Evolutionary conservation across 2,329 filamentous ascomycete genomes (phyloP), one percentile per base, ranked within the genome.

Genomic region (Colletotrichum echinochloae): DNA sequence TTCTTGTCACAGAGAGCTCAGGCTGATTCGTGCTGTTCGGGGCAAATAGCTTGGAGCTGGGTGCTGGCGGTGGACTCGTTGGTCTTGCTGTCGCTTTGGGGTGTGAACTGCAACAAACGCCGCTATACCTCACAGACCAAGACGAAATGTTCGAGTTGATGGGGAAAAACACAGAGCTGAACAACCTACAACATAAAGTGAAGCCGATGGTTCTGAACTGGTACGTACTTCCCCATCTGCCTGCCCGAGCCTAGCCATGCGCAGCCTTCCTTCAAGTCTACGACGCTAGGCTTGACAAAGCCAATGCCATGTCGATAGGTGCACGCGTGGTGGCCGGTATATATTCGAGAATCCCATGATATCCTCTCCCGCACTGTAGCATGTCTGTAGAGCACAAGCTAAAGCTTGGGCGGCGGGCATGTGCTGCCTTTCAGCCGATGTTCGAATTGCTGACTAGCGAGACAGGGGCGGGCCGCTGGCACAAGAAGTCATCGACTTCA

Each of bases 51-150:
- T 85, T 98, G 76, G 96, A 98, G 82, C 87, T 99, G 51, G 96
- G 96, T 66, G 94, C 95, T 70, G 96, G 96, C 69, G 94, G 95
- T 66, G 96, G 96, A 26, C 87, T 98, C 60, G 94, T 97, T 60
- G 95, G 90, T 60, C 83, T 92, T 70, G 88, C 86, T 16, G 85
- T 91, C 39, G 89, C 89, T 37, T 81, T 85, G 39, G 88, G 86
- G 33, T 72, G 70, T 61, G 61, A 65, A 49, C 56, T 90, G 86
- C 79, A 75, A 65, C 85, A 71, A 44, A 74, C 80, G 51, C 85
- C 87, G n/a, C 80, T 98, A 70, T 87, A 91, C 77, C 89, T 98
- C 77, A 98, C 95, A 3, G 96, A 99, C 82, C 94, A 97, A 82
- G 79, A 88, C 72, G 90, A 93, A 72, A 98, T 99, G 94, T 85